Base-by-base conservation (phyloP, 345 rosid genomes). In the Salix viminalis region DNA sequence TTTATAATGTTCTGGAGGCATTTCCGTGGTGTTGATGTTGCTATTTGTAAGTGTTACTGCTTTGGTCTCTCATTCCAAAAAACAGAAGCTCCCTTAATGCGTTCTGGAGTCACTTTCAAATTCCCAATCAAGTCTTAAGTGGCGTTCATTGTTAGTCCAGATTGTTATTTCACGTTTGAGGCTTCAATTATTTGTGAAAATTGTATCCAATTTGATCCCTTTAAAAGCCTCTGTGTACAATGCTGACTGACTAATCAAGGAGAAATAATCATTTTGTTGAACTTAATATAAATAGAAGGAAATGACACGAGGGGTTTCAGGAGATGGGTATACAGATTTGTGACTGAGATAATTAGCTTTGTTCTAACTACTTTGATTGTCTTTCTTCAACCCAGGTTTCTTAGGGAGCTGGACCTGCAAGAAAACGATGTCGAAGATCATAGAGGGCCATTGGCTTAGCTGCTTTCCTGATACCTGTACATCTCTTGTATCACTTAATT, bases 371-470 rank as follows among this genome's bases (percentile, higher is more conserved):
- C 44, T 39, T 0, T 64, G 28, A 18, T 32, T 23, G 62, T 70
- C 6, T 77, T 78, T 62, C 42, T 81, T 72, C 26, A 42, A 75
- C 72, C 34, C 83, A 96, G 99, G 89, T 75, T 41, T 75, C 94
- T 96, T 76, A 87, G 86, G 80, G 99, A 96, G 94, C 90, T 96
- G 80, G 99, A 96, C 79, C 84, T 93, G 85, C 99, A 96, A 84
- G 99, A 96, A 84, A 93, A 91, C 80, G 99, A 96, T 79, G 84
- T 96, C 24, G 99, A 96, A 81, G 99, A 96, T 86, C 90, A 88
- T 36, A 85, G 94, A 81, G 96, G 96, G 96, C 71, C 96, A 93
- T 76, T 96, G 99, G 99, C 87, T 96, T 11, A 93, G 90, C 82
- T 87, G 92, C 87, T 93, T 96, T 71, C 96, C 94, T 13, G 98